Evolutionary conservation across 441 rosid species (phyloP).

Genomic region (Francoa sonchifolia): DNA sequence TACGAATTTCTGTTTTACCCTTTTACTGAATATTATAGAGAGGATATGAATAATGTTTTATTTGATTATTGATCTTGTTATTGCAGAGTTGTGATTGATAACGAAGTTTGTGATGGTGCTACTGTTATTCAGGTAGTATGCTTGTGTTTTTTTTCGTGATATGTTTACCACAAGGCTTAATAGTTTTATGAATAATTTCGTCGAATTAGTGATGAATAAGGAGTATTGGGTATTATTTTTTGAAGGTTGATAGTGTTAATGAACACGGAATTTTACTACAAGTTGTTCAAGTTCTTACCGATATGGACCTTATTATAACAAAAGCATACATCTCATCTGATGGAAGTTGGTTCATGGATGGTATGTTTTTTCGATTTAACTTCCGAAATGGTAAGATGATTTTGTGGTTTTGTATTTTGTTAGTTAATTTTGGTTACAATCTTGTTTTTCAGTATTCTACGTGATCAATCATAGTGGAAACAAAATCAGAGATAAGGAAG

Average conservation of each 20-base stretch:
- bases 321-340: conserved; percentile 92
- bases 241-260: conserved; percentile 88
- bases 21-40: too few species aligned
- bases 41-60: too few species aligned
- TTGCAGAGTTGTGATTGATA: conserved; percentile 43
- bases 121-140: conserved; percentile 33
- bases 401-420: conserved; percentile 3
- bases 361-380: conserved; percentile 16
- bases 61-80: too few species aligned
- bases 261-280: conserved; percentile 83
- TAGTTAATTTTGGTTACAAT: too few species aligned
- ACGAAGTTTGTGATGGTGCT: conserved; percentile 31
- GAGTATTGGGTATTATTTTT: too few species aligned
- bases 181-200: conserved; percentile 7
- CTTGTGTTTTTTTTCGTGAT: not conserved
- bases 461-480: conserved; percentile 77
- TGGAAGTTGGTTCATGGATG: conserved; percentile 98
- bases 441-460: conserved; percentile 48
- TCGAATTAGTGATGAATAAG: conserved; percentile 17
- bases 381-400: conserved; percentile 8
- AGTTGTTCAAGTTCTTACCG: conserved; percentile 86
- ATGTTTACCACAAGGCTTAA: not conserved
- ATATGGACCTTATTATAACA: conserved; percentile 63
- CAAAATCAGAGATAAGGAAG: conserved; percentile 56
- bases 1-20: too few species aligned